Percentiles rank a stretch among this genome's conserved stretches.
phyloP scores from a whole-genome alignment of 139 green algal species.

The Tetradesmus lagerheimii region DNA sequence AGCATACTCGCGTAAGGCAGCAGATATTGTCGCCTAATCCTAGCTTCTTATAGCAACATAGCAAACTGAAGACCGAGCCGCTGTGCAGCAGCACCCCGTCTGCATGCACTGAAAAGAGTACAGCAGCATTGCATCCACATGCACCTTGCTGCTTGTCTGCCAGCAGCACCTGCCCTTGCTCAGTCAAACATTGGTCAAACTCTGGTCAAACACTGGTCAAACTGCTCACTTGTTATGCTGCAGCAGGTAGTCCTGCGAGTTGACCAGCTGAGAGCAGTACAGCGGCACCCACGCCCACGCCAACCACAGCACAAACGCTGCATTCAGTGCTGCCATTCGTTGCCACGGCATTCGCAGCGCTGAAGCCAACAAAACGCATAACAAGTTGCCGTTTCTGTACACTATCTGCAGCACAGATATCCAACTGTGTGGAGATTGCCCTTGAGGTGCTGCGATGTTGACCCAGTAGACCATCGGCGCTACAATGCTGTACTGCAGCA shows the following conservation, averaged over 20 bases:
- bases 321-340: background rate
- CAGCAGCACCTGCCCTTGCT: too few relatives aligned
- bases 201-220: background rate
- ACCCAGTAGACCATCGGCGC: background rate
- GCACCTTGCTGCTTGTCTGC: too few relatives aligned
- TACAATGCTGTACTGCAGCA: background rate
- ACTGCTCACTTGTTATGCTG: background rate
- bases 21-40: too few relatives aligned
- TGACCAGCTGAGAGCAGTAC: background rate
- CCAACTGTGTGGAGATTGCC: background rate
- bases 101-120: too few relatives aligned
- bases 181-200: background rate
- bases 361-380: background rate
- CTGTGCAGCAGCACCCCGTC: too few relatives aligned
- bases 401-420: background rate
- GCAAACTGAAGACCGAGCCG: too few relatives aligned
- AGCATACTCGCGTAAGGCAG: background rate
- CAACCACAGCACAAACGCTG: background rate
- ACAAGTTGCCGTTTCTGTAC: background rate
- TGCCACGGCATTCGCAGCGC: background rate
- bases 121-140: too few relatives aligned
- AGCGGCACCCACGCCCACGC: background rate
- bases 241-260: background rate
- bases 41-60: too few relatives aligned
- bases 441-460: background rate